A percentile compares a stretch with the other conserved stretches of the same genome.
Conservation (phyloP, 768 basidiomycete genomes). For the Pulveroboletus sp. region DNA sequence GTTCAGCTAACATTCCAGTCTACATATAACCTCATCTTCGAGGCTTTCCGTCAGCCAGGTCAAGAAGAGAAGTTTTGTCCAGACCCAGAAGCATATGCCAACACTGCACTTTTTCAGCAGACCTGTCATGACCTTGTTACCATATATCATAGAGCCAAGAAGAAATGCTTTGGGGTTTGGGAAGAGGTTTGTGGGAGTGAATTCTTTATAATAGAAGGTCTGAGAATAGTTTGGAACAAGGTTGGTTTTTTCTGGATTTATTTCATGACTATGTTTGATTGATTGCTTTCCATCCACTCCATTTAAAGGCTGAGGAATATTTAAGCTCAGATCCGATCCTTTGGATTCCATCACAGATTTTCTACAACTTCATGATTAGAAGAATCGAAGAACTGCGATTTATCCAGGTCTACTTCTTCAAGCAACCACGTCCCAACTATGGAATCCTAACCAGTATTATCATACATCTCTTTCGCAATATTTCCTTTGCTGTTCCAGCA, state of each 20-base stretch:
- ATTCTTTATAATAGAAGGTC: neutral
- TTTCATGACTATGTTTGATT: too few relatives aligned
- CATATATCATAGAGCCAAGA: neutral
- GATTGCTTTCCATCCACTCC: neutral
- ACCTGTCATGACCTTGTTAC: neutral
- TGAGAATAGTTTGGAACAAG: neutral
- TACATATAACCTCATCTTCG: conserved; percentile 2
- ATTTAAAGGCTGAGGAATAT: conserved; percentile 2
- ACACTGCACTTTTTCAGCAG: neutral
- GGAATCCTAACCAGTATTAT: conserved; percentile 8
- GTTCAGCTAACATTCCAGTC: conserved; percentile 1
- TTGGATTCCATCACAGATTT: conserved; percentile 3
- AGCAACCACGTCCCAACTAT: neutral
- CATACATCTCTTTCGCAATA: neutral
- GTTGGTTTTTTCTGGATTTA: too few relatives aligned
- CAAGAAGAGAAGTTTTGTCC: conserved; percentile 7
- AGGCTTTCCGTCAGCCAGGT: neutral
- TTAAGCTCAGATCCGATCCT: conserved; percentile 1
- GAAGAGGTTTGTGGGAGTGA: conserved; percentile 8
- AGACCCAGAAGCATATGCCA: neutral
- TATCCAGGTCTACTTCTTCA: conserved; percentile 2
- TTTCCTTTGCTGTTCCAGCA: neutral
- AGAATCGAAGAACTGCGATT: conserved; percentile 2
- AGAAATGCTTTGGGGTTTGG: neutral
- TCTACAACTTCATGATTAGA: conserved; percentile 1